These are phyloP conservation scores for Alternaria infectoria DNA, from an alignment of 2,329 filamentous ascomycete genomes.

Conservation along the genomic window DNA sequence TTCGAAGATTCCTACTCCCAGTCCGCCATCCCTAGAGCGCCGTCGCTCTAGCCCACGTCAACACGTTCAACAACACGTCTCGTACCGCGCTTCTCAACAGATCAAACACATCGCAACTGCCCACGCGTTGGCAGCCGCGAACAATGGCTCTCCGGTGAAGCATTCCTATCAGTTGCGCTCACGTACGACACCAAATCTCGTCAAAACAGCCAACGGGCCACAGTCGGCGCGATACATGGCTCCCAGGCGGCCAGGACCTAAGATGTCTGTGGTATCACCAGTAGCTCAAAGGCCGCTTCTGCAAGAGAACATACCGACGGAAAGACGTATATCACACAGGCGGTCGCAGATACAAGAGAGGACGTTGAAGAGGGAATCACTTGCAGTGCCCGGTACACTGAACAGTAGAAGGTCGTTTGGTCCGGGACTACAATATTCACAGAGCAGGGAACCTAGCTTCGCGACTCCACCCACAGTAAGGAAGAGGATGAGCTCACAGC, in stretches of 20 bases:
- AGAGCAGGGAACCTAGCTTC: conserved; percentile 23
- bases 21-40: conserved; percentile 22
- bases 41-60: conserved; percentile 38
- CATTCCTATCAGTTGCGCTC: conserved; percentile 30
- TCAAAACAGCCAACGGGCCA: conserved; percentile 16
- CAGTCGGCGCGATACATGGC: conserved; percentile 20
- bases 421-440: conserved; percentile 9
- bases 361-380: conserved; percentile 23
- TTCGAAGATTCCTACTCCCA: conserved; percentile 41
- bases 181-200: conserved; percentile 39
- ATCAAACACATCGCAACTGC: conserved; percentile 25
- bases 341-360: conserved; percentile 29
- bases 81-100: conserved; percentile 22
- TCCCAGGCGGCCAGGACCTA: conserved; percentile 24
- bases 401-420: conserved; percentile 26
- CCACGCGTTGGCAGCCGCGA: conserved; percentile 15
- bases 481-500: conserved; percentile 26
- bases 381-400: conserved; percentile 16
- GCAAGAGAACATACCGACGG: conserved; percentile 31
- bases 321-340: conserved; percentile 19
- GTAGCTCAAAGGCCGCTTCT: conserved; percentile 15
- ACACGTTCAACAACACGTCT: conserved; percentile 19
- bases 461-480: conserved; percentile 19
- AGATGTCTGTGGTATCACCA: conserved; percentile 12
- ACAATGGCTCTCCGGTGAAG: conserved; percentile 17